Evolutionary conservation across 164 flowering plant species (phyloP).

Genomic region (Vitis labrusca): DNA sequence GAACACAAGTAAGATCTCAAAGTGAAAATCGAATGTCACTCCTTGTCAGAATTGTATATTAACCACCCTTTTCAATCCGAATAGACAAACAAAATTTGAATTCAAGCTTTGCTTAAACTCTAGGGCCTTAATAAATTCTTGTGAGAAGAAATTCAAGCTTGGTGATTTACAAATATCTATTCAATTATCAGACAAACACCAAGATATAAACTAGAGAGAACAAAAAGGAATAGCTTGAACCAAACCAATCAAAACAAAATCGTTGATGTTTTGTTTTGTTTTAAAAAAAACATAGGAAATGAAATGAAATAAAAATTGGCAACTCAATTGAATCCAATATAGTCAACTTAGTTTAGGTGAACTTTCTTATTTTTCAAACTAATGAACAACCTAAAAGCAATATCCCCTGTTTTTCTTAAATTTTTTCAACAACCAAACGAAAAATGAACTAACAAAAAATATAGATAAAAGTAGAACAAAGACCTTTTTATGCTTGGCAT

Average conservation of each 20-base stretch:
- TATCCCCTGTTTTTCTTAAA: not conserved
- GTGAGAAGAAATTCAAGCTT: not conserved
- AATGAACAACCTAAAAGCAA: too few species aligned
- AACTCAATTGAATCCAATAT: too few species aligned
- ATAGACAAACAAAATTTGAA: not conserved
- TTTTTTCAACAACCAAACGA: not conserved
- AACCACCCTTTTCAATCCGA: not conserved
- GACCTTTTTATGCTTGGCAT: too few species aligned
- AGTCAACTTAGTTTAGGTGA: too few species aligned
- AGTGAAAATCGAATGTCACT: not conserved
- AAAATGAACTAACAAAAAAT: not conserved
- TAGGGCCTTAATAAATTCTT: too few species aligned
- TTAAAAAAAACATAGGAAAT: not conserved
- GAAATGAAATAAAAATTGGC: not conserved
- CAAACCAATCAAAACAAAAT: not conserved
- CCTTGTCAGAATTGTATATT: not conserved
- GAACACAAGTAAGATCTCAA: too few species aligned
- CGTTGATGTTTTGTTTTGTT: not conserved
- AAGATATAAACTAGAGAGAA: not conserved
- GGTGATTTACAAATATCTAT: not conserved
- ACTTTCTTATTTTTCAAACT: too few species aligned
- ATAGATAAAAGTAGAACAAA: too few species aligned
- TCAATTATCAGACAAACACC: not conserved
- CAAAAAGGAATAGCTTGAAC: not conserved
- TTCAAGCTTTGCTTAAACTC: not conserved